phyloP scores from a whole-genome alignment of 2,329 filamentous ascomycete species.

The Knoxdaviesia proteae region DNA sequence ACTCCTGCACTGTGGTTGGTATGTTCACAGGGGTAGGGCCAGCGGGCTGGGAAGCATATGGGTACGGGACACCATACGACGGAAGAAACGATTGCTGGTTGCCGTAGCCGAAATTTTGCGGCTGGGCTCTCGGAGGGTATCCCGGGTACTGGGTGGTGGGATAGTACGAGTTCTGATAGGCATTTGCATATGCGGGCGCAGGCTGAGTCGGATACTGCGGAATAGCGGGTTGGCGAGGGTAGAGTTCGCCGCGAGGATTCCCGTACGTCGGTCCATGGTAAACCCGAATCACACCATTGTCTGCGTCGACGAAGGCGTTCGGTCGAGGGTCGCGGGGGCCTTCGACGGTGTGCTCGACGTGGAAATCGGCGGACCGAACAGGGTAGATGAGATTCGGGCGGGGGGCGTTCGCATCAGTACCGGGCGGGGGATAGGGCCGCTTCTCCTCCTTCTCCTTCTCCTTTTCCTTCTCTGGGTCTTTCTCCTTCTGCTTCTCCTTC shows the following conservation, averaged over 20 bases:
- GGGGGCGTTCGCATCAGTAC: constrained; percentile 12
- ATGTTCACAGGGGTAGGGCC: too few species aligned
- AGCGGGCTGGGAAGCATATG: too few species aligned
- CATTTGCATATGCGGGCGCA: constrained; percentile 22
- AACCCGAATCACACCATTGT: constrained; percentile 29
- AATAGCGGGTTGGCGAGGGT: constrained; percentile 18
- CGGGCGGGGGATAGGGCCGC: background rate
- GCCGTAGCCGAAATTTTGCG: too few species aligned
- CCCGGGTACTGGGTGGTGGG: constrained; percentile 12
- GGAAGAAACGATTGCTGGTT: too few species aligned
- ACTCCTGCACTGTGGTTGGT: too few species aligned
- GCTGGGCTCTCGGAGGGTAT: background rate
- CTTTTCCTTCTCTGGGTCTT: constrained; percentile 3
- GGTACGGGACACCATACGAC: too few species aligned
- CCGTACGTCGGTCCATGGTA: constrained; percentile 37
- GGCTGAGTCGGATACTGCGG: constrained; percentile 7
- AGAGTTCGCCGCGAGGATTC: constrained; percentile 23
- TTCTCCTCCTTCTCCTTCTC: constrained; percentile 4
- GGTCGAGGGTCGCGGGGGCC: constrained; percentile 29
- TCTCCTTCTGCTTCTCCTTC: constrained; percentile 5
- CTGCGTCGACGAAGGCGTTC: constrained; percentile 37
- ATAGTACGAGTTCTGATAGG: constrained; percentile 18
- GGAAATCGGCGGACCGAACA: constrained; percentile 25
- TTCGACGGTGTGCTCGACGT: constrained; percentile 35
- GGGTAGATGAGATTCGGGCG: constrained; percentile 25